Evolutionary conservation across 257 asterid species (phyloP).

Genomic region (Catharanthus roseus): DNA sequence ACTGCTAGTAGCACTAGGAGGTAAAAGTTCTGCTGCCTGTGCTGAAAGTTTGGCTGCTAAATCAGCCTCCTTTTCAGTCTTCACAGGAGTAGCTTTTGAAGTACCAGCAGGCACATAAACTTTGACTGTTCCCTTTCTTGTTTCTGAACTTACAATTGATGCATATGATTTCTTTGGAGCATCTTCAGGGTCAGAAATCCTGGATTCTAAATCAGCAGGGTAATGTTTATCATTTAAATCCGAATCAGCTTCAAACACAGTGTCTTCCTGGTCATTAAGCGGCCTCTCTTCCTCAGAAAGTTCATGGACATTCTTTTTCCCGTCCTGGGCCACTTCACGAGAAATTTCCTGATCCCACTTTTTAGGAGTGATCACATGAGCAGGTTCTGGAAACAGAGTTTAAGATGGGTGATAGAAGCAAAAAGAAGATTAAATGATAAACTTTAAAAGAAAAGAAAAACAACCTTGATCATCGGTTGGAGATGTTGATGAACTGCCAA

Average conservation of each 20-base stretch:
- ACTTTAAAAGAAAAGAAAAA: background rate
- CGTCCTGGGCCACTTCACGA: conserved; percentile 26
- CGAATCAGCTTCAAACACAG: conserved; percentile 35
- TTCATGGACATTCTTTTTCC: conserved; percentile 29
- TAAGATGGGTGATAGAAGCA: conserved; percentile 13
- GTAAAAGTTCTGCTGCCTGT: conserved; percentile 36
- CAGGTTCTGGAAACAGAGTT: conserved; percentile 43
- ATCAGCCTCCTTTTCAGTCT: conserved; percentile 39
- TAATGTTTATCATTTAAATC: conserved; percentile 33
- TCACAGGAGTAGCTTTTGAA: conserved; percentile 26
- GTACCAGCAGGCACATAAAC: conserved; percentile 49
- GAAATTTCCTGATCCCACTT: conserved; percentile 31
- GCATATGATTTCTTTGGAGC: conserved; percentile 77
- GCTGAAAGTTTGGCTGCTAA: too few species aligned
- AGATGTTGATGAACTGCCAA: conserved; percentile 27
- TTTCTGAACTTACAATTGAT: conserved; percentile 57
- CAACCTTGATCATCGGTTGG: conserved; percentile 50
- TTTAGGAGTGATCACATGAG: conserved; percentile 39
- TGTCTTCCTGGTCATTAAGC: conserved; percentile 28
- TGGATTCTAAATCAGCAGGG: conserved; percentile 30
- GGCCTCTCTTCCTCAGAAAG: conserved; percentile 37
- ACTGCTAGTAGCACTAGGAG: conserved; percentile 12
- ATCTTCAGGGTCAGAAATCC: conserved; percentile 38
- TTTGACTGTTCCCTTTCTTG: conserved; percentile 50
- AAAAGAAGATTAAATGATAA: background rate